A percentile compares a stretch with the other conserved stretches of the same genome.
Conservation (phyloP, 2,329 filamentous ascomycete species). For the Capronia coronata region DNA sequence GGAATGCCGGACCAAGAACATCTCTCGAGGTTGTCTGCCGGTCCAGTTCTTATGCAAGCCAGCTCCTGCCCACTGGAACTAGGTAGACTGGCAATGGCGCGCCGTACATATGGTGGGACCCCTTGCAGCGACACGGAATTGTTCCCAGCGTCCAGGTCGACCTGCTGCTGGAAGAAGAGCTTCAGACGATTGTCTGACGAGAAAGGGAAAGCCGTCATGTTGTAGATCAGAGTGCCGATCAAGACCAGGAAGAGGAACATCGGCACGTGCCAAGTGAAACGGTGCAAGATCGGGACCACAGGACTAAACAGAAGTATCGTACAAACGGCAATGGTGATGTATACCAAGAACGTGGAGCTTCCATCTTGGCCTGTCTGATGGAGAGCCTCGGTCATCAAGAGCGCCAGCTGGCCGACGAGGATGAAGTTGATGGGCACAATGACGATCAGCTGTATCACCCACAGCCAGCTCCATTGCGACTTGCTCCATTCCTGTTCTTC, state of each 20-base stretch:
- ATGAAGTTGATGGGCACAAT: conserved; percentile 72
- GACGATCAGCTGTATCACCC: conserved; percentile 78
- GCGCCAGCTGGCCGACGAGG: conserved; percentile 66
- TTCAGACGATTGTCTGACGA: conserved; percentile 73
- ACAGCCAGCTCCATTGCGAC: conserved; percentile 72
- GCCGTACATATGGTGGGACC: conserved; percentile 58
- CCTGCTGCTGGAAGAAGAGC: conserved; percentile 73
- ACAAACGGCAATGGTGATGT: conserved; percentile 62
- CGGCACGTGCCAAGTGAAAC: conserved; percentile 76
- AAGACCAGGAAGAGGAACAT: conserved; percentile 68
- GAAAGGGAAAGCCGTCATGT: conserved; percentile 82
- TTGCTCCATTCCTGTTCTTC: conserved; percentile 80
- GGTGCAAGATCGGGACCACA: conserved; percentile 75
- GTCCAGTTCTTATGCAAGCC: conserved; percentile 42
- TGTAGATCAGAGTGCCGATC: conserved; percentile 72
- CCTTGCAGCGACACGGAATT: conserved; percentile 66
- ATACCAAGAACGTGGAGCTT: conserved; percentile 62
- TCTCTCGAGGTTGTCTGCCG: conserved; percentile 42
- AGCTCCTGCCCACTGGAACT: conserved; percentile 59
- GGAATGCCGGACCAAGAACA: conserved; percentile 67
- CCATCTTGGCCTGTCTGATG: conserved; percentile 83
- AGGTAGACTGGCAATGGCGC: conserved; percentile 63
- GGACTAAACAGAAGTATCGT: conserved; percentile 69
- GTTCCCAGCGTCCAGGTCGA: conserved; percentile 67
- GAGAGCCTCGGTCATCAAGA: conserved; percentile 65